Evolutionary conservation across 1,139 yeast genomes (phyloP).

Genomic region (Taphrina pruni): DNA sequence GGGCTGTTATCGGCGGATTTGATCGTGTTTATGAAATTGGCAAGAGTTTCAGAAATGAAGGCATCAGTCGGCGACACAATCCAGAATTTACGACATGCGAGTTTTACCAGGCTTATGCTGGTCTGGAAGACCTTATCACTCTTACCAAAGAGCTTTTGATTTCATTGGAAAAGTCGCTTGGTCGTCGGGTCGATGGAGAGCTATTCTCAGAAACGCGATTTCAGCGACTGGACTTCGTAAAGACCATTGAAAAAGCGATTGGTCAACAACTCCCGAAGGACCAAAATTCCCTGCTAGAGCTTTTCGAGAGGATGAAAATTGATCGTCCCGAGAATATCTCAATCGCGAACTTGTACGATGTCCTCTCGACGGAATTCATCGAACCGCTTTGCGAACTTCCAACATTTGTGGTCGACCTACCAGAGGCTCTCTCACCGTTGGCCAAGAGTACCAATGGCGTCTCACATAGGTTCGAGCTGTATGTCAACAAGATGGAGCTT

Average conservation of each 20-base stretch:
- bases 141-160: constrained; percentile 91
- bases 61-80: constrained; percentile 96
- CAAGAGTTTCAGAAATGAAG: constrained; percentile 98
- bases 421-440: constrained; percentile 82
- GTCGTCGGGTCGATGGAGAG: constrained; percentile 55
- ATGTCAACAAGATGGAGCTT: constrained; percentile 78
- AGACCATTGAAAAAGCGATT: constrained; percentile 85
- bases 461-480: constrained; percentile 80
- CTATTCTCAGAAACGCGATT: constrained; percentile 72
- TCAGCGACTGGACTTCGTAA: constrained; percentile 84
- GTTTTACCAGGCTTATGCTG: constrained; percentile 93
- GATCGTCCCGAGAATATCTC: constrained; percentile 46
- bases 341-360: constrained; percentile 69
- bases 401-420: constrained; percentile 80
- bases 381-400: constrained; percentile 70
- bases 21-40: constrained; percentile 98
- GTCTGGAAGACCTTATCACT: constrained; percentile 93
- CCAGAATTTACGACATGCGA: constrained; percentile 99
- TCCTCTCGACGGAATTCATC: constrained; percentile 64
- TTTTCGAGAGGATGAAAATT: constrained; percentile 51
- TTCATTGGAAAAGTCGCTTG: constrained; percentile 85
- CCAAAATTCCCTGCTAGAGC: constrained; percentile 53
- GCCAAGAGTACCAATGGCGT: constrained; percentile 67
- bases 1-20: constrained; percentile 97
- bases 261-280: constrained; percentile 84